A percentile compares a stretch with the other conserved stretches of the same genome.
These are phyloP conservation scores for Platismatia glauca DNA, from an alignment of 495 filamentous ascomycete species.

Conservation along the genomic window DNA sequence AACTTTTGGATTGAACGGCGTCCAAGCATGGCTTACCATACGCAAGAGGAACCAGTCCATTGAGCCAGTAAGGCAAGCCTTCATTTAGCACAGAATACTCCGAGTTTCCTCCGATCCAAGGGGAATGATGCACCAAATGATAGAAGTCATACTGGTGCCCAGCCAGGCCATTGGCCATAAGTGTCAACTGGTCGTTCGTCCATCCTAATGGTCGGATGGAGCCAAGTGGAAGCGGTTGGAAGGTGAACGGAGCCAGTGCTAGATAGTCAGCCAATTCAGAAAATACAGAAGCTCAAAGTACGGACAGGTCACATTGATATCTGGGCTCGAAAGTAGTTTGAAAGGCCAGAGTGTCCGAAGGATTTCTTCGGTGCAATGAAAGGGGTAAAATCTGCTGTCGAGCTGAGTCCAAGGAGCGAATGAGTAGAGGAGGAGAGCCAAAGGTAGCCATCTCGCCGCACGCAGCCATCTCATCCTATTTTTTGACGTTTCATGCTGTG, in stretches of 20 bases:
- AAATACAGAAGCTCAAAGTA: background rate
- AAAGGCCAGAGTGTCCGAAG: background rate
- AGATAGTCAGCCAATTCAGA: background rate
- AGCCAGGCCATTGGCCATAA: slow-evolving; percentile 47
- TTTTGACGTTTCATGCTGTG: background rate
- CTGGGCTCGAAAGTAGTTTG: background rate
- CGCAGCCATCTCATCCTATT: background rate
- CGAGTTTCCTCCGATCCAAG: slow-evolving; percentile 46
- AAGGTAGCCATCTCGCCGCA: background rate
- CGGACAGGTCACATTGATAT: background rate
- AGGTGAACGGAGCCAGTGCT: slow-evolving; percentile 25
- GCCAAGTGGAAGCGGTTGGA: slow-evolving; percentile 46
- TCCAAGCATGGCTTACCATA: slow-evolving; percentile 25
- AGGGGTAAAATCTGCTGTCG: background rate
- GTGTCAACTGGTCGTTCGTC: slow-evolving; percentile 47
- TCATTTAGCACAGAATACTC: slow-evolving; percentile 55
- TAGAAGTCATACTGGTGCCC: slow-evolving; percentile 55
- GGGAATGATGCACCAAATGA: slow-evolving; percentile 43
- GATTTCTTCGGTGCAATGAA: background rate
- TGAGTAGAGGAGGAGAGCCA: background rate
- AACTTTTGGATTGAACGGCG: background rate
- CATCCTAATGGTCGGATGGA: slow-evolving; percentile 51
- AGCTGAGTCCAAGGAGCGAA: background rate
- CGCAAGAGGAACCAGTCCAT: slow-evolving; percentile 56
- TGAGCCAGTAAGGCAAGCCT: slow-evolving; percentile 57